Evolutionary conservation across 192 early-diverging fungal species (phyloP).

Genomic region (Phlyctochytrium arcticum): DNA sequence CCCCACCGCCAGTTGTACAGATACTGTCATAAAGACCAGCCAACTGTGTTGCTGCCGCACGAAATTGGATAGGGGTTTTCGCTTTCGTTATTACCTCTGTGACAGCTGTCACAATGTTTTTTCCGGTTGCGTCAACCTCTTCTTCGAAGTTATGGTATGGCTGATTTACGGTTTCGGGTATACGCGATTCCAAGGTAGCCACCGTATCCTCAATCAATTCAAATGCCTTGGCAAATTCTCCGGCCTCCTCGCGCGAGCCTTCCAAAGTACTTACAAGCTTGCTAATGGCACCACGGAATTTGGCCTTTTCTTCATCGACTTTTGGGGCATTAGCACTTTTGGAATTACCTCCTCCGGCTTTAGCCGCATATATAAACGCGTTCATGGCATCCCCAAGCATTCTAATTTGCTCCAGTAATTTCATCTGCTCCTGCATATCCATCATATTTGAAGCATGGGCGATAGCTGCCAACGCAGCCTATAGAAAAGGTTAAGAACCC

Average conservation of each 20-base stretch:
- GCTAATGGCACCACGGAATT: slow-evolving; percentile 20
- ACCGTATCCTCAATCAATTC: slow-evolving; percentile 33
- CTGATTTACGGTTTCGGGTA: slow-evolving; percentile 21
- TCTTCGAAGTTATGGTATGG: slow-evolving; percentile 29
- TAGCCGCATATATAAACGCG: slow-evolving; percentile 36
- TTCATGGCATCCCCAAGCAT: slow-evolving; percentile 38
- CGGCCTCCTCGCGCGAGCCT: slow-evolving; percentile 44
- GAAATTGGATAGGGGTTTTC: slow-evolving; percentile 40
- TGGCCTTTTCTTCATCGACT: slow-evolving; percentile 30
- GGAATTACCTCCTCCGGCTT: slow-evolving; percentile 28
- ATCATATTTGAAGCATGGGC: slow-evolving; percentile 39
- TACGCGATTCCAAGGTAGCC: slow-evolving; percentile 14
- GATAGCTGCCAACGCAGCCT: slow-evolving; percentile 34
- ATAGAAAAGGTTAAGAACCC: background rate
- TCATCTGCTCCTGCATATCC: slow-evolving; percentile 35
- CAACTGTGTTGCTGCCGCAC: slow-evolving; percentile 15
- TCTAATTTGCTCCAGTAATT: slow-evolving; percentile 42
- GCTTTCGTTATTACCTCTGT: slow-evolving; percentile 43
- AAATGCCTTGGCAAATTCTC: slow-evolving; percentile 42
- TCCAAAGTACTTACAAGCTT: slow-evolving; percentile 45
- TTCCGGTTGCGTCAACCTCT: slow-evolving; percentile 35
- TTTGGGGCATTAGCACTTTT: slow-evolving; percentile 22
- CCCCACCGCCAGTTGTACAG: slow-evolving; percentile 12
- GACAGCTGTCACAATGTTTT: slow-evolving; percentile 38
- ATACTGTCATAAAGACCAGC: slow-evolving; percentile 30